These are phyloP conservation scores for Ophiostoma novo-ulmi DNA, from an alignment of 2,329 filamentous ascomycete genomes.

Conservation along the genomic window DNA sequence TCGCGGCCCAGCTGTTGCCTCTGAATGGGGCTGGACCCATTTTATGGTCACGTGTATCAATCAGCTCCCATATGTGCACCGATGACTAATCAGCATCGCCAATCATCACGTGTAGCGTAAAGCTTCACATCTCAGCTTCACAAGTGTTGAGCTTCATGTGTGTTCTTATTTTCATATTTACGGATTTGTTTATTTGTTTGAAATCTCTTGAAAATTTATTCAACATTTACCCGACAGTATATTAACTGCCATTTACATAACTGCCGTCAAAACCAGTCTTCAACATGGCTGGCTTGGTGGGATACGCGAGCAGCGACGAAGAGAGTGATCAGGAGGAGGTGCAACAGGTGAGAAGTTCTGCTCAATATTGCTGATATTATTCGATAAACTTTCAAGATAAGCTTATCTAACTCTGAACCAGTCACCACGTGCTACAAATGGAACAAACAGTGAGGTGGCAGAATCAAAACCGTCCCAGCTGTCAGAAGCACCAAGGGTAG, in stretches of 20 bases:
- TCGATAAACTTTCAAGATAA: not conserved
- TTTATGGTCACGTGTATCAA: not conserved
- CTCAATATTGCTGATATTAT: not conserved
- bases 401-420: not conserved
- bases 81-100: not conserved
- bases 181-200: not conserved
- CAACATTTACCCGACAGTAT: not conserved
- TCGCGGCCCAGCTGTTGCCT: conserved; percentile 32
- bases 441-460: not conserved
- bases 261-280: not conserved
- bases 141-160: not conserved
- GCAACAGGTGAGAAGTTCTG: not conserved
- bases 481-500: not conserved
- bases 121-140: not conserved
- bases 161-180: not conserved
- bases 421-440: not conserved
- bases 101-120: conserved; percentile 1
- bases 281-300: conserved; percentile 44
- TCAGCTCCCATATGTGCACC: not conserved
- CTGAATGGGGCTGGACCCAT: not conserved
- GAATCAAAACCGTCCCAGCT: not conserved
- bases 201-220: not conserved
- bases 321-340: conserved; percentile 31
- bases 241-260: not conserved
- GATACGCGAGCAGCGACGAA: conserved; percentile 50